A percentile compares a stretch with the other conserved stretches of the same genome.
These are phyloP conservation scores for fission yeast (Schizosaccharomyces pombe) DNA, from an alignment of 805 yeast genomes.

Conservation along the genomic window DNA sequence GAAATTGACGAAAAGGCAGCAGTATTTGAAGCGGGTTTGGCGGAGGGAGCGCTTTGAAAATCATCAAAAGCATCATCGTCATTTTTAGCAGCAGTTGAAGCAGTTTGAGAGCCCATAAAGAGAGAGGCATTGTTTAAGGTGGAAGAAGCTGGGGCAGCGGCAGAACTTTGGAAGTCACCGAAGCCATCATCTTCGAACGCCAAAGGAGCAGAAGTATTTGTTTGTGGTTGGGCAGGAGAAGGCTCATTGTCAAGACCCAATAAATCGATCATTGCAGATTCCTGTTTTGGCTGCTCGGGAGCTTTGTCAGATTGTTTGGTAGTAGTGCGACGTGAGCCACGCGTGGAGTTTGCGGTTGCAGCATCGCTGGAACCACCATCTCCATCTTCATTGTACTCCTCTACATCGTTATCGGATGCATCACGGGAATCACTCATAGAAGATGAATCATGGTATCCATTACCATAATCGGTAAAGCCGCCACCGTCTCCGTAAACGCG, in stretches of 20 bases:
- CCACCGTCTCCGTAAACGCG: slow-evolving; percentile 5
- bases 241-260: background rate
- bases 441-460: slow-evolving; percentile 3
- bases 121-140: background rate
- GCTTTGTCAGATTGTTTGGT: background rate
- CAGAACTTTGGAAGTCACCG: slow-evolving; percentile 9
- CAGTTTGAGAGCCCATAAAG: slow-evolving; percentile 4
- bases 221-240: background rate
- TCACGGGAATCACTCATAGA: slow-evolving; percentile 8
- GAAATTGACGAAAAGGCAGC: background rate
- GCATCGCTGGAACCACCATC: slow-evolving; percentile 15
- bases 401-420: slow-evolving; percentile 12
- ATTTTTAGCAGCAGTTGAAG: slow-evolving; percentile 6
- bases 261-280: slow-evolving; percentile 4
- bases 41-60: slow-evolving; percentile 37
- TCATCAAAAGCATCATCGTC: slow-evolving; percentile 26
- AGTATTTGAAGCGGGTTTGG: slow-evolving; percentile 5
- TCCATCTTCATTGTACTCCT: slow-evolving; percentile 11
- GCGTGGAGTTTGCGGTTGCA: background rate
- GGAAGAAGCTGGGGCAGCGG: background rate
- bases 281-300: background rate
- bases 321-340: too few relatives aligned
- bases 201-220: background rate
- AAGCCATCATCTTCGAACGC: slow-evolving; percentile 12
- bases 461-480: background rate